Percentiles rank a stretch among this genome's conserved stretches.
phyloP scores from a whole-genome alignment of 2,329 filamentous ascomycete species.

The Colletotrichum spaethianum region DNA sequence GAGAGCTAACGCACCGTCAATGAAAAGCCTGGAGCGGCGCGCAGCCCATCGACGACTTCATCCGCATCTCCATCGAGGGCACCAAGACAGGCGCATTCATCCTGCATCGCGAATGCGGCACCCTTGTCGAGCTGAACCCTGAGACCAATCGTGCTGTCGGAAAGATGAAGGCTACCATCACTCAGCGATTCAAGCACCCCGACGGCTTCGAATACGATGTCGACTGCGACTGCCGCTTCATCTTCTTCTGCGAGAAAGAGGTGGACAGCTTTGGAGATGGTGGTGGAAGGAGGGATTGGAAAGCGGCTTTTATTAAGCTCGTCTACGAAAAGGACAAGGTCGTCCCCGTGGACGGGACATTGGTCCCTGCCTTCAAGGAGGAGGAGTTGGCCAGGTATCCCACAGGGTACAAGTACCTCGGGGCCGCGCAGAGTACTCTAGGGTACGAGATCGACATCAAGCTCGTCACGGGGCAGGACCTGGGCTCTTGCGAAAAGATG shows the following conservation, averaged over 20 bases:
- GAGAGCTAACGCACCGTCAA: not conserved
- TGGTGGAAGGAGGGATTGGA: slow-evolving; percentile 49
- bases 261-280: not conserved
- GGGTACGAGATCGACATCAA: slow-evolving; percentile 59
- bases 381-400: slow-evolving; percentile 57
- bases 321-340: slow-evolving; percentile 67
- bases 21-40: slow-evolving; percentile 60
- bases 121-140: slow-evolving; percentile 59
- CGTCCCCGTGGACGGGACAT: slow-evolving; percentile 59
- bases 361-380: slow-evolving; percentile 54
- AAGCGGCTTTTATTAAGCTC: slow-evolving; percentile 61
- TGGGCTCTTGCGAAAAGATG: slow-evolving; percentile 55
- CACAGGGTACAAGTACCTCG: slow-evolving; percentile 62
- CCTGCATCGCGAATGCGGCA: slow-evolving; percentile 69
- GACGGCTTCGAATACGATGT: slow-evolving; percentile 59
- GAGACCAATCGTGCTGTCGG: slow-evolving; percentile 59
- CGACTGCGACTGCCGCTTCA: slow-evolving; percentile 65
- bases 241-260: slow-evolving; percentile 60
- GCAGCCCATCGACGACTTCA: slow-evolving; percentile 57
- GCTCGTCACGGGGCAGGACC: slow-evolving; percentile 56
- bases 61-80: slow-evolving; percentile 62
- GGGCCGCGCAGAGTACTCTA: slow-evolving; percentile 60
- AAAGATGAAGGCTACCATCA: slow-evolving; percentile 70
- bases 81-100: slow-evolving; percentile 68
- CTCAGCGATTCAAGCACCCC: slow-evolving; percentile 59